These are phyloP conservation scores for Kentomonas sorsogonicus DNA, from an alignment of 208 protist genomes.

Conservation along the genomic window DNA sequence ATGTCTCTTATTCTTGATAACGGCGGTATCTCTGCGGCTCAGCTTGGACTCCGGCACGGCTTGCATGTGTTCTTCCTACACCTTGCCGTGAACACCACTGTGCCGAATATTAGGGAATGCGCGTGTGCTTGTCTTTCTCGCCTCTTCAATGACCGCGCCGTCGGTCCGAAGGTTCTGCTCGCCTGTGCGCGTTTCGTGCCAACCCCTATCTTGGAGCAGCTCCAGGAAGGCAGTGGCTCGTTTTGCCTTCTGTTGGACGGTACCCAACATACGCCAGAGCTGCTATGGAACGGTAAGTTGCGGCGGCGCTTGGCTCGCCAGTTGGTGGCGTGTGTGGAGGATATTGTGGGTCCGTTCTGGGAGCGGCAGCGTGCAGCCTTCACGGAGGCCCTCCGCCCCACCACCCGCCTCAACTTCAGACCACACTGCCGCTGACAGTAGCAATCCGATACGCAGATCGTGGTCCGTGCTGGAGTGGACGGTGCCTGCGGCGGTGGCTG, in stretches of 20 bases:
- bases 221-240: constrained; percentile 75
- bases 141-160: constrained; percentile 74
- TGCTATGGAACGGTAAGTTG: constrained; percentile 87
- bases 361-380: constrained; percentile 40
- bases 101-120: constrained; percentile 23
- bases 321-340: constrained; percentile 15
- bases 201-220: constrained; percentile 84
- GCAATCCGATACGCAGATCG: too few species aligned
- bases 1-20: too few species aligned
- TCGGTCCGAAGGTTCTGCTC: constrained; percentile 79
- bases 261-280: constrained; percentile 89
- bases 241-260: constrained; percentile 82
- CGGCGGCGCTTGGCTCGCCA: constrained; percentile 39
- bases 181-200: constrained; percentile 75
- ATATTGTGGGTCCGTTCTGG: constrained; percentile 30
- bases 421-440: too few species aligned
- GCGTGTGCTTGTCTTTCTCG: constrained; percentile 61
- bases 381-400: constrained; percentile 19
- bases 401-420: too few species aligned
- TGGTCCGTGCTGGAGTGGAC: too few species aligned
- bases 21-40: too few species aligned
- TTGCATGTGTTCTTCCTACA: too few species aligned
- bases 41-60: too few species aligned
- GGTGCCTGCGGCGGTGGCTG: too few species aligned
- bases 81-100: constrained; percentile 59